Evolutionary conservation across 1,284 basidiomycete species (phyloP).

Genomic region (Puccinia triticina): DNA sequence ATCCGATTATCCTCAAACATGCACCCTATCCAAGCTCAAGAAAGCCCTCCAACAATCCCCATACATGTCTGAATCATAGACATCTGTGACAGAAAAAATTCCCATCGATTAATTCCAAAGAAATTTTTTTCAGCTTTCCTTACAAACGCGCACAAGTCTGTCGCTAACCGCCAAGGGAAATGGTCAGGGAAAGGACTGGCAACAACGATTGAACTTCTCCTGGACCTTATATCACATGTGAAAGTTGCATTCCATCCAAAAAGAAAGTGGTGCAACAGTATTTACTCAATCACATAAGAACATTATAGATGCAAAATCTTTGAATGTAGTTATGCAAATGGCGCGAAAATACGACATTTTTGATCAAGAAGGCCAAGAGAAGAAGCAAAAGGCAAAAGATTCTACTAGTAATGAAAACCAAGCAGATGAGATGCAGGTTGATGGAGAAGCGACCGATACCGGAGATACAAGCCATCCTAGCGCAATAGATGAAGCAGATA

Average conservation of each 20-base stretch:
- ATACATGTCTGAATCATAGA: too few relatives aligned
- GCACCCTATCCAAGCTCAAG: too few relatives aligned
- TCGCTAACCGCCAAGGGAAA: neutral
- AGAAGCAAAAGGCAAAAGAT: too few relatives aligned
- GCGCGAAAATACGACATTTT: neutral
- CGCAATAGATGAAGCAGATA: too few relatives aligned
- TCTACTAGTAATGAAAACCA: too few relatives aligned
- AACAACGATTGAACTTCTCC: constrained; percentile 4
- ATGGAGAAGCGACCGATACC: too few relatives aligned
- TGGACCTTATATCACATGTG: neutral
- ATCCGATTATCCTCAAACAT: too few relatives aligned
- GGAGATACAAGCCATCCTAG: too few relatives aligned
- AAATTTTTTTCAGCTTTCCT: neutral
- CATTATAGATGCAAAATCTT: neutral
- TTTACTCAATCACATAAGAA: constrained; percentile 17
- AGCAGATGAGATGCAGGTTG: too few relatives aligned
- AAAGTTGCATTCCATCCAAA: neutral
- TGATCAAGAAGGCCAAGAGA: neutral
- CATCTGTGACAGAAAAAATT: neutral
- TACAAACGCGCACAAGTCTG: neutral
- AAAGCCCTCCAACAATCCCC: too few relatives aligned
- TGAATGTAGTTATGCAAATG: neutral
- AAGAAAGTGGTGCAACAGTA: neutral
- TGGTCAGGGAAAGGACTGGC: neutral
- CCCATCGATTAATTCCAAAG: neutral